phyloP scores from a whole-genome alignment of 345 rosid species.

The Moricandia moricandioides region DNA sequence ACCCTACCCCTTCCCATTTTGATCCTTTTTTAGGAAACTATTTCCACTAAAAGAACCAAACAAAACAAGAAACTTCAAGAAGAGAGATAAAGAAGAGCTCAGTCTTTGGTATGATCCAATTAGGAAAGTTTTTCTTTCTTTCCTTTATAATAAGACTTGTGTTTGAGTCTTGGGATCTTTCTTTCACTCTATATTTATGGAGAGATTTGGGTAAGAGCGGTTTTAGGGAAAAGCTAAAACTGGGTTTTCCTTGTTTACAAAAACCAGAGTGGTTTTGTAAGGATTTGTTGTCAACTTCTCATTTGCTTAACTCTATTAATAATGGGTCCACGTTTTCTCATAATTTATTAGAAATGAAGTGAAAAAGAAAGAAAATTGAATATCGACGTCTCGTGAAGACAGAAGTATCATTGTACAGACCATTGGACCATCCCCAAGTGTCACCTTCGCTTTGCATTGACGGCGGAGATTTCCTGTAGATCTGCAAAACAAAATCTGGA shows the following conservation, averaged over 20 bases:
- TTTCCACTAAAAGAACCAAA: slow-evolving; percentile 39
- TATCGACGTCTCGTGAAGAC: slow-evolving; percentile 31
- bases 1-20: slow-evolving; percentile 83
- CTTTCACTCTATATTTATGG: slow-evolving; percentile 34
- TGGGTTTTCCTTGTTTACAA: neutral
- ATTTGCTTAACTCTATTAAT: slow-evolving; percentile 13
- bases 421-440: slow-evolving; percentile 37
- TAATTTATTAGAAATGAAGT: too few species aligned
- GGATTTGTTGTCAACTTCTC: slow-evolving; percentile 29
- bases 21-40: neutral
- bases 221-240: slow-evolving; percentile 37
- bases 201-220: slow-evolving; percentile 34
- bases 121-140: slow-evolving; percentile 32
- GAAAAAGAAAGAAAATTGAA: neutral
- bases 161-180: slow-evolving; percentile 30
- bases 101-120: slow-evolving; percentile 34
- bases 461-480: slow-evolving; percentile 42
- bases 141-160: slow-evolving; percentile 20
- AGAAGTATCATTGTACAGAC: slow-evolving; percentile 37
- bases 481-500: slow-evolving; percentile 20
- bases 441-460: slow-evolving; percentile 20
- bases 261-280: slow-evolving; percentile 30
- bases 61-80: slow-evolving; percentile 35
- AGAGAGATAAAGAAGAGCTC: slow-evolving; percentile 25
- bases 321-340: neutral